Evolutionary conservation across 1,284 basidiomycete genomes (phyloP).

Genomic region (Cystobasidium slooffiae): DNA sequence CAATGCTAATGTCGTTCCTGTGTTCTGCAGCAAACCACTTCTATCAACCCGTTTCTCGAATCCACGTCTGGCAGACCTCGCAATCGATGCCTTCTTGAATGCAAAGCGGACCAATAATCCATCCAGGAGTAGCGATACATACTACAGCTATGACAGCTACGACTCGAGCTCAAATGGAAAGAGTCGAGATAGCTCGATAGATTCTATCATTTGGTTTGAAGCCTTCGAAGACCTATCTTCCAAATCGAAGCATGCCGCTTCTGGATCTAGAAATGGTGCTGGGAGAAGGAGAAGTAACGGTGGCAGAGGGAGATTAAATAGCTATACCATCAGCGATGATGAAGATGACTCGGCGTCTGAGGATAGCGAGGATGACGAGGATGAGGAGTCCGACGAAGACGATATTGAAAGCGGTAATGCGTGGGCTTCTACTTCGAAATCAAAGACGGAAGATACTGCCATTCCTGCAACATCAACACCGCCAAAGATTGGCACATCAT

Average conservation of each 20-base stretch:
- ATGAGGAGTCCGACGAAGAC: neutral
- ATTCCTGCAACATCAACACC: neutral
- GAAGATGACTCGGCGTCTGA: constrained; percentile 9
- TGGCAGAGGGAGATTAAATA: constrained; percentile 12
- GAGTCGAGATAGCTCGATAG: constrained; percentile 9
- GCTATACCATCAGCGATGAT: constrained; percentile 33
- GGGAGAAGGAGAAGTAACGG: neutral
- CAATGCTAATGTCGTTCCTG: neutral
- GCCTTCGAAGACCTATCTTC: constrained; percentile 19
- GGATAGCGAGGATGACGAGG: constrained; percentile 1
- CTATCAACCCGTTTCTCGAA: constrained; percentile 33
- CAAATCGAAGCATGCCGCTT: neutral
- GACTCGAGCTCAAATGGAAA: neutral
- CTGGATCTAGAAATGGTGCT: constrained; percentile 1
- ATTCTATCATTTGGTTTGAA: constrained; percentile 40
- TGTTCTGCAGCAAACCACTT: constrained; percentile 24
- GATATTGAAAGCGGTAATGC: neutral
- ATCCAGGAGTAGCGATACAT: neutral
- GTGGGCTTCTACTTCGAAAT: constrained; percentile 7
- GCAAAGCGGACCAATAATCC: constrained; percentile 3
- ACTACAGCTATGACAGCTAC: neutral
- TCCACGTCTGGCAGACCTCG: constrained; percentile 28
- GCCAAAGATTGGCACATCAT: constrained; percentile 1
- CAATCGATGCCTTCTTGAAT: constrained; percentile 38
- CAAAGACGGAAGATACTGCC: constrained; percentile 2